Conservation (phyloP, 768 basidiomycete species). For the Phanerodontia chrysosporium region DNA sequence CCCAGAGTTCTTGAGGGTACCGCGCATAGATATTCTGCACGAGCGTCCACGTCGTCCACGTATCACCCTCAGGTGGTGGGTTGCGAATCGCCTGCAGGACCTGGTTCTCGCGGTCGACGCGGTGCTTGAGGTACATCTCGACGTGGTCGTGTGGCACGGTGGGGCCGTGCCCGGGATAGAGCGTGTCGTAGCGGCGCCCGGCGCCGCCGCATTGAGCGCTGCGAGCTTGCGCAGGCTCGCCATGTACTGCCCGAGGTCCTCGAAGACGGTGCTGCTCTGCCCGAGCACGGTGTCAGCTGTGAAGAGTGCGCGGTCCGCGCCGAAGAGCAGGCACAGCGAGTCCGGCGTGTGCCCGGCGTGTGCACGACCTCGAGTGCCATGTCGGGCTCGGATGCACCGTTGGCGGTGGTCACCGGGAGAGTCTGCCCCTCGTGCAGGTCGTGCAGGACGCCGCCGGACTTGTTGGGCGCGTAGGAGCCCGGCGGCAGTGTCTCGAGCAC, state of each 20-base stretch:
- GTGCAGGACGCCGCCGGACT: constrained; percentile 46
- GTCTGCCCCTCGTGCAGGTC: constrained; percentile 54
- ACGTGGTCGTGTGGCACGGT: constrained; percentile 68
- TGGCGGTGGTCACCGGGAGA: constrained; percentile 32
- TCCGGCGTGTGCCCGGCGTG: constrained; percentile 88
- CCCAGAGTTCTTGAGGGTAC: constrained; percentile 69
- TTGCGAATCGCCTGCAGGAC: constrained; percentile 51
- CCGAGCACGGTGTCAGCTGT: constrained; percentile 91
- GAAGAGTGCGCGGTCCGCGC: constrained; percentile 72
- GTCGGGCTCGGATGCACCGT: background rate
- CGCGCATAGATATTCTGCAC: constrained; percentile 64
- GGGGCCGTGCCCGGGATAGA: constrained; percentile 93
- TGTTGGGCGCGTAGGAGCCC: constrained; percentile 42
- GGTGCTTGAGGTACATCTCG: constrained; percentile 71
- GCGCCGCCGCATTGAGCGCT: constrained; percentile 18
- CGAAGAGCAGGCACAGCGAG: constrained; percentile 71
- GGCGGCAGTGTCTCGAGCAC: constrained; percentile 37
- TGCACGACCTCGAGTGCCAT: constrained; percentile 61
- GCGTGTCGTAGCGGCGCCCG: constrained; percentile 37
- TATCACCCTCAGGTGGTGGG: constrained; percentile 24
- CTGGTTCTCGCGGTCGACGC: constrained; percentile 77
- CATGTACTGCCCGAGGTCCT: constrained; percentile 73
- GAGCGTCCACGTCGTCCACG: constrained; percentile 63
- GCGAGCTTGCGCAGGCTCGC: constrained; percentile 57
- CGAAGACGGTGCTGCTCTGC: constrained; percentile 86